Evolutionary conservation across 1,139 yeast species (phyloP), one percentile per base, ranked within the genome.

Genomic region (Ogataea hybrid): DNA sequence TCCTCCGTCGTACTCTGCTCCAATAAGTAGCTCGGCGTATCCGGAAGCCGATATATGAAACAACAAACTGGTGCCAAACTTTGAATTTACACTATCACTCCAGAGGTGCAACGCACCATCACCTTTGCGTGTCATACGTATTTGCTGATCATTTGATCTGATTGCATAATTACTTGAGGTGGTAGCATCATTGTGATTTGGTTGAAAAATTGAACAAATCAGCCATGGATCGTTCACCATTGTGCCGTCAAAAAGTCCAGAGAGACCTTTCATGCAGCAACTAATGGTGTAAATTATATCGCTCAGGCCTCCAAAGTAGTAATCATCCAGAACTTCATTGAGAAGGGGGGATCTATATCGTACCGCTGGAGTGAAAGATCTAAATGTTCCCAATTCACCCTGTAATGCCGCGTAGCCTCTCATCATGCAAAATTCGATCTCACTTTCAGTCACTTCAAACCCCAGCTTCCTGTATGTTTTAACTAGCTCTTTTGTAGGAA

Each of bases 261-360:
- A 49, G 25, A 77, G 51, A 5, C 57, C 57, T 2, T 55, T 48
- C 8, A 68, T 16, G 46, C 83, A 77, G 17, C 50, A 54, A 6
- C 60, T 48, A 3, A 69, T 61, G 1, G 77, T 63, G 32, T 57
- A 51, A 3, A 66, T 58, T 43, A 77, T 69, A 36, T 76, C 81
- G 16, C 66, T 62, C 6, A 75, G 42, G 0, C 83, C 83, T 2
- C 84, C 83, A 33, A 71, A 62, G 44, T 61, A 73, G 46, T 78
- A 78, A 20, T 60, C 62, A 37, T 74, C 77, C 10, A 77, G 41
- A 3, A 66, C 48, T 15, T 67, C 66, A 30, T 62, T 62, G 28
- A 74, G 51, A 9, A 72, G 50, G 0, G 81, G 81, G 1, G 79
- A 73, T n/a, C n/a, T n/a, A n/a, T n/a, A n/a, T n/a, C n/a, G n/a